Evolutionary conservation across 2,329 filamentous ascomycete species (phyloP).

Genomic region (Furcasterigmium furcatum): DNA sequence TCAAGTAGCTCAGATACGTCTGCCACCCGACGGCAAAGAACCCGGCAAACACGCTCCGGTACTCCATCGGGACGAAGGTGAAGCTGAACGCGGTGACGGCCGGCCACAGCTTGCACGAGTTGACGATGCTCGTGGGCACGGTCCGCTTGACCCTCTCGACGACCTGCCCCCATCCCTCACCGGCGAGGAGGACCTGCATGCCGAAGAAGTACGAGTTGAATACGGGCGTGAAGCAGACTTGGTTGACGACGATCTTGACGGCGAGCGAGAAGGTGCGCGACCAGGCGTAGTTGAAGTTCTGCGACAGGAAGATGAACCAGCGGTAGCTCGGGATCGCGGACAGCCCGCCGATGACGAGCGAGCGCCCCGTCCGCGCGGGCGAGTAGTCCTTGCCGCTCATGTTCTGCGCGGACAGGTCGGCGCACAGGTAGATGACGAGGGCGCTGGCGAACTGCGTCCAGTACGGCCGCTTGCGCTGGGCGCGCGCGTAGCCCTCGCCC

Average conservation of each 20-base stretch:
- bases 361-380: conserved; percentile 63
- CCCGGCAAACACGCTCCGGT: conserved; percentile 76
- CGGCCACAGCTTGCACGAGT: conserved; percentile 86
- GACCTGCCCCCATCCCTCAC: conserved; percentile 61
- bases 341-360: conserved; percentile 70
- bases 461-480: conserved; percentile 70
- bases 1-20: conserved; percentile 81
- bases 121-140: conserved; percentile 72
- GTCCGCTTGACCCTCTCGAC: conserved; percentile 70
- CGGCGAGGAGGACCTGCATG: conserved; percentile 71
- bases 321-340: conserved; percentile 75
- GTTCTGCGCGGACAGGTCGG: conserved; percentile 74
- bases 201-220: conserved; percentile 86
- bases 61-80: conserved; percentile 76
- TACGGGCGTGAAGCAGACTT: conserved; percentile 74
- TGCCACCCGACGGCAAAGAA: conserved; percentile 86
- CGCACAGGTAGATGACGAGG: conserved; percentile 74
- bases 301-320: conserved; percentile 81
- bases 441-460: conserved; percentile 75
- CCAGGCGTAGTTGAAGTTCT: conserved; percentile 75
- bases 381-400: conserved; percentile 65
- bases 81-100: conserved; percentile 84
- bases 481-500: conserved; percentile 61
- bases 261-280: conserved; percentile 68
- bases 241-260: conserved; percentile 78